These are phyloP conservation scores for Boletus edulis DNA, from an alignment of 768 basidiomycete genomes.

Conservation along the genomic window DNA sequence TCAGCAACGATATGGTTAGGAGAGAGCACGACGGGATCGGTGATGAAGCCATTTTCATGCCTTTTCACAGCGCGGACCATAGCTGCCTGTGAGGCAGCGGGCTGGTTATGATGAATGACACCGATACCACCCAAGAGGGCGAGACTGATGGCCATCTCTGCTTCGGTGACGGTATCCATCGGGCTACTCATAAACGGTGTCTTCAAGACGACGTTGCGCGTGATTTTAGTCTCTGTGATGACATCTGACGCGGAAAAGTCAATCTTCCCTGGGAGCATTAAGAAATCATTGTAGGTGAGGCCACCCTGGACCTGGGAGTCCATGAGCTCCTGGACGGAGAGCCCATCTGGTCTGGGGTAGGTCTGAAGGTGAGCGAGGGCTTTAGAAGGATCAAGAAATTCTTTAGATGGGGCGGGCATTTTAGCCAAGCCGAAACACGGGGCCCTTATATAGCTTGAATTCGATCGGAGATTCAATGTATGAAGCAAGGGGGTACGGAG, in stretches of 20 bases:
- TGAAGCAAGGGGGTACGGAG: background rate
- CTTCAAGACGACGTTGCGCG: slow-evolving; percentile 87
- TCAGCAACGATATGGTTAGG: slow-evolving; percentile 79
- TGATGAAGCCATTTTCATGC: slow-evolving; percentile 98
- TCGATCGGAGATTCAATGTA: slow-evolving; percentile 10
- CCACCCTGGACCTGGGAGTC: slow-evolving; percentile 84
- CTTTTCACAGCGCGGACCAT: slow-evolving; percentile 99
- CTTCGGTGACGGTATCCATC: slow-evolving; percentile 99
- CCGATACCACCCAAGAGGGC: slow-evolving; percentile 96
- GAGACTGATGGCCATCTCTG: slow-evolving; percentile 89
- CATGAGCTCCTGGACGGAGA: slow-evolving; percentile 84
- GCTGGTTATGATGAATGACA: slow-evolving; percentile 96
- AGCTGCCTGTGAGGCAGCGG: slow-evolving; percentile 80
- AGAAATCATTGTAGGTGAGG: slow-evolving; percentile 97
- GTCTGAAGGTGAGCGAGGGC: slow-evolving; percentile 75
- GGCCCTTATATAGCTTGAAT: background rate
- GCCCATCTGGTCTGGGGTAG: slow-evolving; percentile 76
- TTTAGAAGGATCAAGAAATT: slow-evolving; percentile 61
- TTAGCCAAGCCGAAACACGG: slow-evolving; percentile 24
- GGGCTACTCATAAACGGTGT: slow-evolving; percentile 97
- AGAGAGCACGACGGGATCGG: slow-evolving; percentile 87
- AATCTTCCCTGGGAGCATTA: slow-evolving; percentile 92
- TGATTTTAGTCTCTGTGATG: slow-evolving; percentile 80
- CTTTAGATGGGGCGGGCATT: slow-evolving; percentile 32
- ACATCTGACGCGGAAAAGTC: slow-evolving; percentile 86